These are phyloP conservation scores for Crucihimalaya himalaica DNA, from an alignment of 345 rosid species.

Conservation along the genomic window DNA sequence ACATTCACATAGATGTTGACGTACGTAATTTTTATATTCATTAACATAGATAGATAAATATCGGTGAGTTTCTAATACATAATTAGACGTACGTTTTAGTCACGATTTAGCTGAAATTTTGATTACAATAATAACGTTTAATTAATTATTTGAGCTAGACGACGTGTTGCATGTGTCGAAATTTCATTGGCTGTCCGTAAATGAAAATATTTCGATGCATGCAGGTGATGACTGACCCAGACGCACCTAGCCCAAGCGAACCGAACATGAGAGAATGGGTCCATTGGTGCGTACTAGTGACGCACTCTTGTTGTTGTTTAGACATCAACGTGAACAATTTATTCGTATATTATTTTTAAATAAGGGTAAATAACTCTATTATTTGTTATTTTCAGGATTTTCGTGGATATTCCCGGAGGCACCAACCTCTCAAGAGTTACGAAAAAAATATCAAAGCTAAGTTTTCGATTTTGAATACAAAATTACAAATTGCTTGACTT, in stretches of 20 bases:
- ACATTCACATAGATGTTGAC: slow-evolving; percentile 8
- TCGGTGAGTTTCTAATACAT: not conserved
- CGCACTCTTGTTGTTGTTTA: not conserved
- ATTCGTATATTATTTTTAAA: not conserved
- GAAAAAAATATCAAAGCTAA: not conserved
- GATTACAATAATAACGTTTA: slow-evolving; percentile 2
- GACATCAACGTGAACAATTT: not conserved
- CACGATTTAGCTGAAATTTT: not conserved
- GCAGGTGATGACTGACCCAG: slow-evolving; percentile 92
- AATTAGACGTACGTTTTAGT: not conserved
- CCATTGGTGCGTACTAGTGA: slow-evolving; percentile 64
- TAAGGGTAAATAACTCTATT: not conserved
- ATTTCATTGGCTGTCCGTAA: not conserved
- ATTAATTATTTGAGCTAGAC: not conserved
- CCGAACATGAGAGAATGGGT: slow-evolving; percentile 87
- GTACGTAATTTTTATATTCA: not conserved
- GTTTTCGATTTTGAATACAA: not conserved
- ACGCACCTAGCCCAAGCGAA: slow-evolving; percentile 94
- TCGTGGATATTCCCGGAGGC: slow-evolving; percentile 80
- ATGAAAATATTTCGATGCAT: slow-evolving; percentile 21
- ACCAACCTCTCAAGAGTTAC: slow-evolving; percentile 64
- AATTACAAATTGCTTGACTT: not conserved
- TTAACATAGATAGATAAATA: not conserved
- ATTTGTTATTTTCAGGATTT: slow-evolving; percentile 52
- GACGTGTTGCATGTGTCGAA: slow-evolving; percentile 6